These are phyloP conservation scores for Neofusicoccum parvum DNA, from an alignment of 2,329 filamentous ascomycete genomes.

Conservation along the genomic window DNA sequence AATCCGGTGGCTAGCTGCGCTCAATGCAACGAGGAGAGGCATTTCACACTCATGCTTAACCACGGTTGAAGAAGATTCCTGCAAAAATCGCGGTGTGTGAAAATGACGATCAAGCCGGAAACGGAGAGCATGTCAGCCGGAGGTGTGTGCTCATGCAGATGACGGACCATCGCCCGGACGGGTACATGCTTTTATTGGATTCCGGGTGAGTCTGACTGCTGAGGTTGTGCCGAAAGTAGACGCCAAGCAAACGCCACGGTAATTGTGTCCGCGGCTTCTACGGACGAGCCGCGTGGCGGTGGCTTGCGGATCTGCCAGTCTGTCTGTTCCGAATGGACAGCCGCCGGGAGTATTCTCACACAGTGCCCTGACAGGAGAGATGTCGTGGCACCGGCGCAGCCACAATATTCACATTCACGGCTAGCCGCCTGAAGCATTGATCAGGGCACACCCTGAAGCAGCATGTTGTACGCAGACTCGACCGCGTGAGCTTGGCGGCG, in stretches of 20 bases:
- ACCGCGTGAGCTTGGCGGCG: neutral
- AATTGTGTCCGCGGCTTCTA: neutral
- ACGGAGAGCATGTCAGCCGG: neutral
- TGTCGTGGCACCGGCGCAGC: neutral
- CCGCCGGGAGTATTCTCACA: neutral
- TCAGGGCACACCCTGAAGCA: slow-evolving; percentile 4
- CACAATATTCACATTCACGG: neutral
- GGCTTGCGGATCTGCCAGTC: neutral
- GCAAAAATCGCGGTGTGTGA: neutral
- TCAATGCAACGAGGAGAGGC: neutral
- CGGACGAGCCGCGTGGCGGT: neutral
- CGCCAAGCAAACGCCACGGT: neutral
- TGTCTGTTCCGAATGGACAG: neutral
- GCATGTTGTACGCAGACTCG: neutral
- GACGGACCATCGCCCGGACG: neutral
- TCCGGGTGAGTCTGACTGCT: neutral
- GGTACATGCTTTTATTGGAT: slow-evolving; percentile 15
- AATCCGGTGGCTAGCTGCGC: neutral
- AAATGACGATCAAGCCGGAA: neutral
- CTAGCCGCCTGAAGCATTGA: neutral
- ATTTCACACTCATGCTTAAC: neutral
- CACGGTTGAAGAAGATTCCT: neutral
- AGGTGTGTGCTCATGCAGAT: neutral
- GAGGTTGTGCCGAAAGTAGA: neutral
- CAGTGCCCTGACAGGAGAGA: neutral